Percentiles rank a stretch among this genome's conserved stretches.
Conservation (phyloP, 2,329 filamentous ascomycete species). For the Colletotrichum euphorbiae region DNA sequence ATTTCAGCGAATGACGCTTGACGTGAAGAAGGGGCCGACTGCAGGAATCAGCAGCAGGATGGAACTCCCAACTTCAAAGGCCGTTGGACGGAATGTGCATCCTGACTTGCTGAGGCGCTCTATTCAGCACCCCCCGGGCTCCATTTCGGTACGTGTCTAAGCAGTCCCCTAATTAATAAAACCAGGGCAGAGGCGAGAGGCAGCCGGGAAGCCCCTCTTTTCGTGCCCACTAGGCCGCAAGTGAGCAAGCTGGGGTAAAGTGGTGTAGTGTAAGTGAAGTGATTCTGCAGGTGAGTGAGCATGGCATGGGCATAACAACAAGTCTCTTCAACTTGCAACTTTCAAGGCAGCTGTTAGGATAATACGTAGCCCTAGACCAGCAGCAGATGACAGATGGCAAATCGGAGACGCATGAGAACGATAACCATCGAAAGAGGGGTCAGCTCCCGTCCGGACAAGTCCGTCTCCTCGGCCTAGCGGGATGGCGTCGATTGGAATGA, state of each 20-base stretch:
- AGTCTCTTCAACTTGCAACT: constrained; percentile 1
- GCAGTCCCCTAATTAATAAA: not conserved
- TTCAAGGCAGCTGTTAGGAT: not conserved
- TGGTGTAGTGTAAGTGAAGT: constrained; percentile 12
- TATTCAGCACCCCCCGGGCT: no score
- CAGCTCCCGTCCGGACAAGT: not conserved
- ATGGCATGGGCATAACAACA: constrained; percentile 2
- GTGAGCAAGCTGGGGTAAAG: constrained; percentile 4
- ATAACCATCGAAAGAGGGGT: constrained; percentile 22
- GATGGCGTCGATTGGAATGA: constrained; percentile 9
- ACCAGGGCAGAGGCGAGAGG: constrained; percentile 19
- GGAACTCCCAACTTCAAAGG: constrained; percentile 22
- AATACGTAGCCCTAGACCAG: no score
- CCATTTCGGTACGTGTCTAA: no score
- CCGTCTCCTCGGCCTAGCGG: constrained; percentile 21
- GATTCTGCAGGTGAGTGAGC: not conserved
- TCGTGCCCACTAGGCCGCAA: not conserved
- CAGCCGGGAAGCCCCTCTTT: constrained; percentile 14
- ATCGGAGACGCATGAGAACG: constrained; percentile 6
- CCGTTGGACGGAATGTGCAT: constrained; percentile 20
- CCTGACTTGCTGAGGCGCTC: constrained; percentile 15
- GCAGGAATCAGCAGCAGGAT: constrained; percentile 24
- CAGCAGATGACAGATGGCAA: constrained; percentile 22
- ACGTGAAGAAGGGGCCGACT: constrained; percentile 2
- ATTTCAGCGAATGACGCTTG: constrained; percentile 21